phyloP scores from a whole-genome alignment of 305 asterid genomes.

The Plantago coronopus region DNA sequence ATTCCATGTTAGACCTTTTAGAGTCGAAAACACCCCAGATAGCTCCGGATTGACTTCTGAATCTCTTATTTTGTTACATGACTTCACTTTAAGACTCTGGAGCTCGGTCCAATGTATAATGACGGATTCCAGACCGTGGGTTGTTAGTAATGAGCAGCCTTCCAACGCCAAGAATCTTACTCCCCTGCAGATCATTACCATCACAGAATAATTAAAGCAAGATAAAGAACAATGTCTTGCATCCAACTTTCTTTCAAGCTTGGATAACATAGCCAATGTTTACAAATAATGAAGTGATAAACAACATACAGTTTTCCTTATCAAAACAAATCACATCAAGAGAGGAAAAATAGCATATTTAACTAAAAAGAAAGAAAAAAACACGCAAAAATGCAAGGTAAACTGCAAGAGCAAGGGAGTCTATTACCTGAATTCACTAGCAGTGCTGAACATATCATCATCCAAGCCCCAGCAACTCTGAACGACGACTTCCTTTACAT shows the following conservation, averaged over 20 bases:
- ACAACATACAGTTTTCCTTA: no score
- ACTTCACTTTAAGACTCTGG: slow-evolving; percentile 55
- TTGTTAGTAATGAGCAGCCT: slow-evolving; percentile 68
- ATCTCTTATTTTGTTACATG: slow-evolving; percentile 69
- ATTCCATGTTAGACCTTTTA: slow-evolving; percentile 68
- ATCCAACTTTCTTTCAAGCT: no score
- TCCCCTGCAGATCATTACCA: slow-evolving; percentile 37
- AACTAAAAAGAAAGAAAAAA: no score
- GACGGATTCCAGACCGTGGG: slow-evolving; percentile 60
- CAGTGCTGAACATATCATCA: slow-evolving; percentile 51
- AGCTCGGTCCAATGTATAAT: slow-evolving; percentile 54
- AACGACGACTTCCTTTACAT: slow-evolving; percentile 39
- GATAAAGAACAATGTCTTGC: background rate
- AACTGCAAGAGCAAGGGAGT: slow-evolving; percentile 1
- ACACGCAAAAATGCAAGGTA: background rate
- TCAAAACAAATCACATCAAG: no score
- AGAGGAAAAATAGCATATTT: no score
- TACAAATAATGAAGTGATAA: no score
- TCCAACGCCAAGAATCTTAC: slow-evolving; percentile 51
- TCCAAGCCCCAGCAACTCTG: slow-evolving; percentile 66
- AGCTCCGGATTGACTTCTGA: slow-evolving; percentile 50
- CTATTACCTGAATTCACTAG: slow-evolving; percentile 51
- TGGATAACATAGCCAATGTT: no score
- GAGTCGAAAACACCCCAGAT: slow-evolving; percentile 46
- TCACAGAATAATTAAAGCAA: background rate